These are phyloP conservation scores for Coriolopsis trogii DNA, from an alignment of 1,284 basidiomycete species.

Conservation along the genomic window DNA sequence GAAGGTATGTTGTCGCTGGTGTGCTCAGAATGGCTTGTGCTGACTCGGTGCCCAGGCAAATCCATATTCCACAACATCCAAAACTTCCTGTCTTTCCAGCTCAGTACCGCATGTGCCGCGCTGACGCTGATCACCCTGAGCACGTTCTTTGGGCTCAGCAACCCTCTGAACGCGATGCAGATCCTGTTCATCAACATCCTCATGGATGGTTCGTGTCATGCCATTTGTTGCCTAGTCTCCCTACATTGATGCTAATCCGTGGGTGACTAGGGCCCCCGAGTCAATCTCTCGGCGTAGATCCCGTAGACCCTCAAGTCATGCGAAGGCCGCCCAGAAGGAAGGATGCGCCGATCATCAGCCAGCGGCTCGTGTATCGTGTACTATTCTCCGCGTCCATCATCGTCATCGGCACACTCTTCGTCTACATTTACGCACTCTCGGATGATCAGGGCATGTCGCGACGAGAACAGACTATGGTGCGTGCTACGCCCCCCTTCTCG, in stretches of 20 bases:
- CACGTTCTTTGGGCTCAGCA: slow-evolving; percentile 86
- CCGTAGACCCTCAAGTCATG: slow-evolving; percentile 92
- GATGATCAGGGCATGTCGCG: slow-evolving; percentile 77
- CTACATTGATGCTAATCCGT: slow-evolving; percentile 3
- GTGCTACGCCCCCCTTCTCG: not conserved
- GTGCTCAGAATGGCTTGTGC: not conserved
- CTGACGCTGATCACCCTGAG: slow-evolving; percentile 93
- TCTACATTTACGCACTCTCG: slow-evolving; percentile 83
- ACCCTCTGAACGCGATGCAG: slow-evolving; percentile 98
- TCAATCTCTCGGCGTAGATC: slow-evolving; percentile 96
- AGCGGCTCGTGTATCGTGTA: slow-evolving; percentile 76
- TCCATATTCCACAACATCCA: slow-evolving; percentile 99
- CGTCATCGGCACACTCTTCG: slow-evolving; percentile 85
- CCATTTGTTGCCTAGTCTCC: not conserved
- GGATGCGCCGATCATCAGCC: slow-evolving; percentile 85
- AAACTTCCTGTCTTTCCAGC: slow-evolving; percentile 96
- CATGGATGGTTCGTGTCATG: slow-evolving; percentile 80
- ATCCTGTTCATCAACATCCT: slow-evolving; percentile 99
- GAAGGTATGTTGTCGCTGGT: slow-evolving; percentile 63
- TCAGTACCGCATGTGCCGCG: slow-evolving; percentile 95
- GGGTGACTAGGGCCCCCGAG: slow-evolving; percentile 78
- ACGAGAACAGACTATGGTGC: slow-evolving; percentile 93
- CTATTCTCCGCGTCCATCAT: slow-evolving; percentile 92
- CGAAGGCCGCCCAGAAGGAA: slow-evolving; percentile 86
- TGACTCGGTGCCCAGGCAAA: slow-evolving; percentile 61